A percentile compares a stretch with the other conserved stretches of the same genome.
Conservation (phyloP, 805 yeast genomes). For the Starmera amethionina region DNA sequence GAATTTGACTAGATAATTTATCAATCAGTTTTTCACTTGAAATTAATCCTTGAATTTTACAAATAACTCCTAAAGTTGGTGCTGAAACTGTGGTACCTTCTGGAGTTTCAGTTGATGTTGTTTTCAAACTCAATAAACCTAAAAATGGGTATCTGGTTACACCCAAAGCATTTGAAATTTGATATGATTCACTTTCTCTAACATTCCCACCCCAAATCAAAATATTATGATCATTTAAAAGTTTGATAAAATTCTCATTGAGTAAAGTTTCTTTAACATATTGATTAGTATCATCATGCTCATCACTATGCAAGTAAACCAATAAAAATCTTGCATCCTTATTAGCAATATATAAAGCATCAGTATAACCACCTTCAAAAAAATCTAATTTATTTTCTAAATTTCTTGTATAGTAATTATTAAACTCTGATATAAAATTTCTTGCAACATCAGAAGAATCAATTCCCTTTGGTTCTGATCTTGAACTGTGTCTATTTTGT, state of each 20-base stretch:
- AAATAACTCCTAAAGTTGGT: slow-evolving; percentile 52
- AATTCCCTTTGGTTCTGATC: slow-evolving; percentile 23
- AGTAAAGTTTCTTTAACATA: slow-evolving; percentile 48
- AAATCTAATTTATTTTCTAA: slow-evolving; percentile 22
- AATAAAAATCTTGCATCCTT: slow-evolving; percentile 62
- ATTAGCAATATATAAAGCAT: slow-evolving; percentile 64
- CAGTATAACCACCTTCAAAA: slow-evolving; percentile 69
- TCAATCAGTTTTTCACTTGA: slow-evolving; percentile 32
- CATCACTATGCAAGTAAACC: slow-evolving; percentile 63
- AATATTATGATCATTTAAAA: slow-evolving; percentile 39
- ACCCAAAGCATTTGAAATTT: slow-evolving; percentile 65
- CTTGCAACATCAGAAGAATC: slow-evolving; percentile 48
- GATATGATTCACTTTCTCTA: slow-evolving; percentile 73
- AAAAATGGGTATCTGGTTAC: slow-evolving; percentile 74
- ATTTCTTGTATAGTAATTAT: slow-evolving; percentile 29
- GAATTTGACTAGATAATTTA: slow-evolving; percentile 35
- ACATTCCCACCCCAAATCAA: slow-evolving; percentile 86
- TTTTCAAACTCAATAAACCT: slow-evolving; percentile 65
- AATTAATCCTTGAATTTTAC: slow-evolving; percentile 50
- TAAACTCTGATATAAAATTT: slow-evolving; percentile 40
- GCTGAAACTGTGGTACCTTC: slow-evolving; percentile 42
- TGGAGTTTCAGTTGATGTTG: slow-evolving; percentile 39
- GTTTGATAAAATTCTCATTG: slow-evolving; percentile 36
- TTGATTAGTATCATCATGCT: slow-evolving; percentile 49
- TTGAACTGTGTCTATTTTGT: slow-evolving; percentile 26